Conservation (phyloP, 169 alveolate species). For the Besnoitia besnoiti region DNA sequence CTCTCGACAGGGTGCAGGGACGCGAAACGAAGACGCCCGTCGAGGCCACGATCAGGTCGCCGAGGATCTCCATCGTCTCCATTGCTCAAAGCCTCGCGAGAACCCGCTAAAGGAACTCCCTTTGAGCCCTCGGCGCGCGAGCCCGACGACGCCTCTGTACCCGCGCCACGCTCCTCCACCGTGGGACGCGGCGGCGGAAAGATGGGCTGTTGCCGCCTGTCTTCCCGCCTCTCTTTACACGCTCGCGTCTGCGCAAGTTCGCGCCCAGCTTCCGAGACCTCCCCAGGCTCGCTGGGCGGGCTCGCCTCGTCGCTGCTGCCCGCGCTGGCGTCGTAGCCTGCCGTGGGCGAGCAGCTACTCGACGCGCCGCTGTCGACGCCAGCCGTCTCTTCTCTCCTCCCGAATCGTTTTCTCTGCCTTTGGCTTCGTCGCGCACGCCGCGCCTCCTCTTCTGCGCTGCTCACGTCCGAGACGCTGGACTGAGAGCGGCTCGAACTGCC, state of each 20-base stretch:
- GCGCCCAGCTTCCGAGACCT: neutral
- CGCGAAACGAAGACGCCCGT: too few relatives aligned
- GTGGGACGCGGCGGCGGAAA: too few relatives aligned
- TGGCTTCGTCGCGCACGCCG: slow-evolving; percentile 7
- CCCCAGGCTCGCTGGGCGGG: neutral
- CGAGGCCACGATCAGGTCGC: too few relatives aligned
- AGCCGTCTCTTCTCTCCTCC: neutral
- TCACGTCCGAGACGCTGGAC: neutral
- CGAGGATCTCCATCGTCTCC: too few relatives aligned
- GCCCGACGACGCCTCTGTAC: too few relatives aligned
- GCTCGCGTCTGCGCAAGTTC: neutral
- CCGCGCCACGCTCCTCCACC: too few relatives aligned
- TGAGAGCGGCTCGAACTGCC: neutral
- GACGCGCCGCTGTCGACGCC: neutral
- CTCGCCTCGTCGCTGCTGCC: neutral
- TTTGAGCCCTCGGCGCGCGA: too few relatives aligned
- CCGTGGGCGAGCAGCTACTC: slow-evolving; percentile 2
- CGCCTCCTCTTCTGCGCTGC: neutral
- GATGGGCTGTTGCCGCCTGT: too few relatives aligned
- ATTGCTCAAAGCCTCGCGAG: too few relatives aligned
- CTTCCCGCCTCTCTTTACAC: neutral
- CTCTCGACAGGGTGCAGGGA: too few relatives aligned
- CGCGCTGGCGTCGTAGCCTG: neutral
- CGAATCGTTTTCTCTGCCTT: neutral
- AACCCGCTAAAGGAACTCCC: too few relatives aligned